Evolutionary conservation across 306 rosid genomes (phyloP), one percentile per base, ranked within the genome.

Genomic region (Gynostemma pentaphyllum): DNA sequence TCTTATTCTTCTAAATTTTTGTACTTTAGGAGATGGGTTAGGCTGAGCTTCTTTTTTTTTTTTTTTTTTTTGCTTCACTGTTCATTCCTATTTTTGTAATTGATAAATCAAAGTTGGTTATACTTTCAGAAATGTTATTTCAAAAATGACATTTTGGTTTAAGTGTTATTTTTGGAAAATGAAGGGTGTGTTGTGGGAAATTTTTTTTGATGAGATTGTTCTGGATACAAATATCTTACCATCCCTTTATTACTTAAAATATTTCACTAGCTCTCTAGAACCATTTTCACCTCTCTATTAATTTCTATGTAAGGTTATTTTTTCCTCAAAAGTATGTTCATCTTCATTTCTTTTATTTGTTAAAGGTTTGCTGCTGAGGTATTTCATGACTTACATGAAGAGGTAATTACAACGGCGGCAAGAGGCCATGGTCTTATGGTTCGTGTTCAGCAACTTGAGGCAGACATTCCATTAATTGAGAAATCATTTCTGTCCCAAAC

Each of bases 391-490:
- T 78, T 94, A 72, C 97, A 94, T 71, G 99, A 94, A 79, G 99
- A 94, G 68, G 99, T 94, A 65, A 76, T 94, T 80, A 79, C 82
- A 45, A 94, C 99, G 1, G 71, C 97, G 45, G 83, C 87, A 47
- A 83, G 99, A 78, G 87, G 99, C 66, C 97, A 87, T 52, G 71
- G 82, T 64, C 91, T 94, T 57, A 61, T 80, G 75, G 80, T 71
- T 72, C 99, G 99, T 42, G 87, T 89, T 52, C 97, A 89, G 67
- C 99, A 94, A 77, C 87, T 94, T 50, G 99, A 94, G 82, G 86
- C 91, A 54, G 99, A 94, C 55, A 79, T 86, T 87, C 99, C 99
- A 64, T 72, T 87, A 26, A 74, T 89, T 55, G 99, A 94, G 76
- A 89, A 80, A 82, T 86, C 74, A 23, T 76, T 89, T 69, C 77